A percentile compares a stretch with the other conserved stretches of the same genome.
phyloP scores from a whole-genome alignment of 345 rosid genomes.

The Geranium brycei region DNA sequence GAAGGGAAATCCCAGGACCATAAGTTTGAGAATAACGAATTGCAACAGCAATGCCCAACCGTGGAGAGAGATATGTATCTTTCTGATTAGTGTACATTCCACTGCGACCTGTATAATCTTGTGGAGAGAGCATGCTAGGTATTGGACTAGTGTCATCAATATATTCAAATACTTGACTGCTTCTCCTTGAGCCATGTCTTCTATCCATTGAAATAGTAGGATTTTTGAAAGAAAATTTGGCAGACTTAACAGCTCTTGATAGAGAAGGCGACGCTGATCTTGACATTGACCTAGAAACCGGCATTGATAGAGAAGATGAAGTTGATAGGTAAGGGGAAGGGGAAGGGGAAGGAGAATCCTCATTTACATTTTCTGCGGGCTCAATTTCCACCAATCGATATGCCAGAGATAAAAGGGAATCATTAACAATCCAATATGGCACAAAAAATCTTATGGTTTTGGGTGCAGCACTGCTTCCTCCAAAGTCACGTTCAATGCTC shows the following conservation, averaged over 20 bases:
- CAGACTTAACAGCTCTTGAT: slow-evolving; percentile 65
- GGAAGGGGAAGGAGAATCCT: slow-evolving; percentile 32
- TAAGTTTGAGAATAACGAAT: slow-evolving; percentile 58
- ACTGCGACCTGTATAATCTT: slow-evolving; percentile 68
- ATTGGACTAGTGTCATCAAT: slow-evolving; percentile 78
- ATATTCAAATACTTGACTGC: slow-evolving; percentile 59
- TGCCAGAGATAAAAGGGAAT: slow-evolving; percentile 59
- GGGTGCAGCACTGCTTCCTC: slow-evolving; percentile 74
- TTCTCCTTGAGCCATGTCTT: slow-evolving; percentile 42
- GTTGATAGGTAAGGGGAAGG: neutral
- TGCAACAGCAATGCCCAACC: slow-evolving; percentile 82
- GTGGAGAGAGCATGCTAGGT: slow-evolving; percentile 97
- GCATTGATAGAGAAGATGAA: neutral
- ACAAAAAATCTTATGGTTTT: slow-evolving; percentile 81
- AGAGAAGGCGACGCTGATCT: slow-evolving; percentile 32
- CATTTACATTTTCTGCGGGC: slow-evolving; percentile 47
- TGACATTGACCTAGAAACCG: neutral
- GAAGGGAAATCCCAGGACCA: slow-evolving; percentile 89
- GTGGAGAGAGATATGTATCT: slow-evolving; percentile 59
- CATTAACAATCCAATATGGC: slow-evolving; percentile 91
- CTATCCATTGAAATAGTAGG: slow-evolving; percentile 44
- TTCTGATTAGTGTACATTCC: slow-evolving; percentile 73
- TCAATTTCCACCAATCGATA: slow-evolving; percentile 89
- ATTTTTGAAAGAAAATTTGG: slow-evolving; percentile 40
- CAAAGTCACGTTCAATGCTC: slow-evolving; percentile 84